These are phyloP conservation scores for Komagataella phaffii DNA, from an alignment of 805 yeast species.

Conservation along the genomic window DNA sequence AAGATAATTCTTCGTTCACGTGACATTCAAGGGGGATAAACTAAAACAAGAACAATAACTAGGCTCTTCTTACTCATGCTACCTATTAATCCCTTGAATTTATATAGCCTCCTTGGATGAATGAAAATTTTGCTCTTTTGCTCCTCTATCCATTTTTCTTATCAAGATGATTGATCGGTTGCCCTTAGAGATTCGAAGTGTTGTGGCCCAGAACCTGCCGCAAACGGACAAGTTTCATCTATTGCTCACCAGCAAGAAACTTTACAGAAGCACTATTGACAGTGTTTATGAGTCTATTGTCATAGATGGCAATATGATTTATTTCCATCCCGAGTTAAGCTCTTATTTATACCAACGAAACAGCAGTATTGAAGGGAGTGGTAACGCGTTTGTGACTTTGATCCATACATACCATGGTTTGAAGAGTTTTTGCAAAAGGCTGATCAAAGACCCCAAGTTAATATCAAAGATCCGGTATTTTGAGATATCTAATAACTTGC, in stretches of 20 bases:
- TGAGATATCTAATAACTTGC: constrained; percentile 9
- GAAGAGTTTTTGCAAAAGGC: constrained; percentile 10
- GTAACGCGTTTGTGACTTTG: neutral
- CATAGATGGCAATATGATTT: constrained; percentile 10
- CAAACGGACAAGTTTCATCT: constrained; percentile 15
- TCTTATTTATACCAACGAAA: constrained; percentile 6
- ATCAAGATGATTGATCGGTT: constrained; percentile 11
- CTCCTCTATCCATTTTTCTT: neutral
- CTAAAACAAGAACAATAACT: neutral
- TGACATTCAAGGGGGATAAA: neutral
- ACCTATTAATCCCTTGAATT: neutral
- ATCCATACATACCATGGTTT: constrained; percentile 11
- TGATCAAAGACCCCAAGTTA: constrained; percentile 3
- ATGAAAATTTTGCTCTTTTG: neutral
- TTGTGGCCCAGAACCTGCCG: constrained; percentile 7
- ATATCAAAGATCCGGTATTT: constrained; percentile 7
- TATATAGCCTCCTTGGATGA: neutral
- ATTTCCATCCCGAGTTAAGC: constrained; percentile 11
- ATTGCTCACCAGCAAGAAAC: constrained; percentile 5
- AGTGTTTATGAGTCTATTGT: constrained; percentile 12
- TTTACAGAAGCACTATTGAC: constrained; percentile 5
- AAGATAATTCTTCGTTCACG: neutral
- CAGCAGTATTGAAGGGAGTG: constrained; percentile 1
- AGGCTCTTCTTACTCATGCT: neutral
- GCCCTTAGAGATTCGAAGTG: constrained; percentile 11